Conservation (phyloP, 495 filamentous ascomycete species). For the Recurvomyces mirabilis region DNA sequence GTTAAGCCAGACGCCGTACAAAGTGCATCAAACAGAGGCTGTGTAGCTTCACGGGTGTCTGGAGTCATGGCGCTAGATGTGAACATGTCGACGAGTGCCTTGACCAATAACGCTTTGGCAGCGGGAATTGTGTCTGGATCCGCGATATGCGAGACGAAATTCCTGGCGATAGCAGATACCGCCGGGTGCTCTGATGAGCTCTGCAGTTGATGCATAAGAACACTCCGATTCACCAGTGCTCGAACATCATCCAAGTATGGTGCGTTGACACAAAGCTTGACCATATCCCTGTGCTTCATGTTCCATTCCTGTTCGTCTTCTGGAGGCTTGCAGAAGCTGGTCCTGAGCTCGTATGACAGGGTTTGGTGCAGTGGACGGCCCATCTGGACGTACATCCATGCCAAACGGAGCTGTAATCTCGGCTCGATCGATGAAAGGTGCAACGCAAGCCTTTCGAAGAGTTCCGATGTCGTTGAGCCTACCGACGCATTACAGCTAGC, state of each 20-base stretch:
- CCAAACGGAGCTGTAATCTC: background rate
- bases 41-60: background rate
- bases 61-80: background rate
- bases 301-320: background rate
- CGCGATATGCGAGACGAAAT: background rate
- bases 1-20: slow-evolving; percentile 44
- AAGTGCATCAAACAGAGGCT: slow-evolving; percentile 19
- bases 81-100: slow-evolving; percentile 3
- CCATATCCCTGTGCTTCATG: background rate
- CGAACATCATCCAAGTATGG: background rate
- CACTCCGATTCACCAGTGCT: background rate
- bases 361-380: background rate
- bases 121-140: background rate
- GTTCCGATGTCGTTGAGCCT: background rate
- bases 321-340: background rate
- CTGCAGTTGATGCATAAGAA: background rate
- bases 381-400: background rate
- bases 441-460: background rate
- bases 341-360: background rate
- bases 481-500: slow-evolving; percentile 33
- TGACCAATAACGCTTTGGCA: background rate
- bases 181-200: background rate
- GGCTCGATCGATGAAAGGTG: background rate
- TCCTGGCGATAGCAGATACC: background rate
- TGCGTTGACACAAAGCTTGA: background rate